Conservation (phyloP, 2,329 filamentous ascomycete species). For the Zasmidium citrigriseum region DNA sequence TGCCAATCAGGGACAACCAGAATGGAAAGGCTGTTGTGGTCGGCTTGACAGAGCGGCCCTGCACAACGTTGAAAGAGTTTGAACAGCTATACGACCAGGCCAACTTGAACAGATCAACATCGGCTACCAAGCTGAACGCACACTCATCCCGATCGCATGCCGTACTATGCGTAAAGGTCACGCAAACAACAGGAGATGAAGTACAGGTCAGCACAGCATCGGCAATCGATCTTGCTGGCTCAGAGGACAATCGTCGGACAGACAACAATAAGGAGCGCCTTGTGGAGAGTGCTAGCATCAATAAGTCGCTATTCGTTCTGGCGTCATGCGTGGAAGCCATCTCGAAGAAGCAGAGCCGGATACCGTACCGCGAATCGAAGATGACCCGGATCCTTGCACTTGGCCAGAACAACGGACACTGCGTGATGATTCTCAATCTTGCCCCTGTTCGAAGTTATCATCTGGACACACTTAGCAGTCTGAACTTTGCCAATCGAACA, state of each 20-base stretch:
- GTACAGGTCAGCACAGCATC: slow-evolving; percentile 80
- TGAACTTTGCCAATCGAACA: slow-evolving; percentile 92
- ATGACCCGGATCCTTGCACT: slow-evolving; percentile 94
- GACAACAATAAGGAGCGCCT: slow-evolving; percentile 91
- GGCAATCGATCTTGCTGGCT: slow-evolving; percentile 92
- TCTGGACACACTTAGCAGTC: slow-evolving; percentile 85
- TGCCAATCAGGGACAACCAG: slow-evolving; percentile 83
- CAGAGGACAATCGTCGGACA: slow-evolving; percentile 90
- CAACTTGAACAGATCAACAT: slow-evolving; percentile 84
- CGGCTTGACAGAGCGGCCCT: slow-evolving; percentile 80
- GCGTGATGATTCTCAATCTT: slow-evolving; percentile 94
- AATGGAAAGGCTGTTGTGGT: slow-evolving; percentile 95
- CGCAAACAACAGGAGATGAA: slow-evolving; percentile 69
- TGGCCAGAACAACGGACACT: slow-evolving; percentile 92
- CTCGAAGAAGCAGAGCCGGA: slow-evolving; percentile 69
- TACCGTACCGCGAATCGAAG: slow-evolving; percentile 93
- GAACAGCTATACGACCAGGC: slow-evolving; percentile 86
- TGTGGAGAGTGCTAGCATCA: slow-evolving; percentile 95
- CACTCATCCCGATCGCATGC: slow-evolving; percentile 97
- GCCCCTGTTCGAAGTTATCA: slow-evolving; percentile 91
- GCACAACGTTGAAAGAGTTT: slow-evolving; percentile 81
- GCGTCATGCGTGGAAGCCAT: slow-evolving; percentile 97
- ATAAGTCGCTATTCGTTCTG: slow-evolving; percentile 93
- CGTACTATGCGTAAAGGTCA: slow-evolving; percentile 86
- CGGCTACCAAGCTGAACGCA: slow-evolving; percentile 93